Evolutionary conservation across 2,329 filamentous ascomycete species (phyloP).

Genomic region (Incumbomyces delicatus): DNA sequence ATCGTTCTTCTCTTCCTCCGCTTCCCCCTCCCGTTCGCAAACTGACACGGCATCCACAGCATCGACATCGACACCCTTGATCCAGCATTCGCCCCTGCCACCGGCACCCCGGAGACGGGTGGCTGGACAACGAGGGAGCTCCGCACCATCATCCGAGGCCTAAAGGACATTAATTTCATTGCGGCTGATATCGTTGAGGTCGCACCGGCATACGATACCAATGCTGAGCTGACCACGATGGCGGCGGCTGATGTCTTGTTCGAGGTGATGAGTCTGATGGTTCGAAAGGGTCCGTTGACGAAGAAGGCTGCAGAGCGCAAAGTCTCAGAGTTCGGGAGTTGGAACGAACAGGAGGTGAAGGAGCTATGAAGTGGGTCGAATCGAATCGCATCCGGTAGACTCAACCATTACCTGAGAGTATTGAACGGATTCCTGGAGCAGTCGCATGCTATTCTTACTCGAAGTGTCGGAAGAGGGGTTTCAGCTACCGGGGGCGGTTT

Average conservation of each 20-base stretch:
- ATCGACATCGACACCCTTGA: conserved; percentile 86
- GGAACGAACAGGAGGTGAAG: neutral
- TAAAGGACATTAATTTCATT: conserved; percentile 48
- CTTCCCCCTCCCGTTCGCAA: neutral
- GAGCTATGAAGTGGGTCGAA: neutral
- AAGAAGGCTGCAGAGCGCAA: conserved; percentile 7
- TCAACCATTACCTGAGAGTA: no score
- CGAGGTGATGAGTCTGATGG: conserved; percentile 74
- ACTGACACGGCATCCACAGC: neutral
- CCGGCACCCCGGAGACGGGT: conserved; percentile 52
- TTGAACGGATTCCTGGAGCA: no score
- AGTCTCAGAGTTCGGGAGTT: conserved; percentile 2
- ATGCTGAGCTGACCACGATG: conserved; percentile 48
- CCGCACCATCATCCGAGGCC: conserved; percentile 48
- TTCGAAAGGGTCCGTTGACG: conserved; percentile 63
- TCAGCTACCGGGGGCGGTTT: no score
- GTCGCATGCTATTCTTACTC: no score
- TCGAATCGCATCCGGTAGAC: no score
- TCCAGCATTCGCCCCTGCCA: conserved; percentile 54
- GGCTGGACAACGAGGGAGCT: conserved; percentile 54
- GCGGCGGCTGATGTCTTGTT: conserved; percentile 53
- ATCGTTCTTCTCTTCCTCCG: no score
- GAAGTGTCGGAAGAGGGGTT: no score
- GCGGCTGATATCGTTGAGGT: conserved; percentile 55
- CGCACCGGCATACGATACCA: conserved; percentile 52